phyloP scores from a whole-genome alignment of 106 monocot genomes.

The Amphibolis antarctica region DNA sequence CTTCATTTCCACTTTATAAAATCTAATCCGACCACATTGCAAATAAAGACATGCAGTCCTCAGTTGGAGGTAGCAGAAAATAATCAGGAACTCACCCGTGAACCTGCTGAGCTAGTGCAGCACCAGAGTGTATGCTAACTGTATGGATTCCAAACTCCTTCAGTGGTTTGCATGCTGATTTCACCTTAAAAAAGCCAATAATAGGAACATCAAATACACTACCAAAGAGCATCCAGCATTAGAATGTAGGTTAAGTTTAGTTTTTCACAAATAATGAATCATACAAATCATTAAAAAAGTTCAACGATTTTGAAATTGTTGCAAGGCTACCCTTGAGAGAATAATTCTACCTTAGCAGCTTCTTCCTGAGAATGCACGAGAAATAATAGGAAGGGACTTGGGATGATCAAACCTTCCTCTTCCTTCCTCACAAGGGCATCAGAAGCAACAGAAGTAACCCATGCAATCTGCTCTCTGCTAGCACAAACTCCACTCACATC shows the following conservation, averaged over 20 bases:
- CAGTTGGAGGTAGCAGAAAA: background rate
- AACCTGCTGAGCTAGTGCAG: conserved; percentile 59
- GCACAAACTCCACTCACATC: conserved; percentile 32
- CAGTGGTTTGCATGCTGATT: conserved; percentile 68
- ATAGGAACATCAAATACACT: background rate
- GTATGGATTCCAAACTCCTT: conserved; percentile 78
- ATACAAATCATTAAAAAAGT: too few species aligned
- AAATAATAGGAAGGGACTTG: conserved; percentile 58
- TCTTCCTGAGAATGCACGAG: conserved; percentile 64
- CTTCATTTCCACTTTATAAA: background rate
- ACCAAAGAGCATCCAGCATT: too few species aligned
- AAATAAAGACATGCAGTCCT: background rate
- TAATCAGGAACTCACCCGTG: conserved; percentile 40
- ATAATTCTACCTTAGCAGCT: conserved; percentile 46
- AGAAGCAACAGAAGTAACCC: conserved; percentile 57
- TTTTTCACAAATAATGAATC: too few species aligned
- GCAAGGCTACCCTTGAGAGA: background rate
- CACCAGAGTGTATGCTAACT: conserved; percentile 79
- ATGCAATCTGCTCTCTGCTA: conserved; percentile 60
- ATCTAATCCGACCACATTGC: background rate
- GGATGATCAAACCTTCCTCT: conserved; percentile 37
- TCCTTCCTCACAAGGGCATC: conserved; percentile 64
- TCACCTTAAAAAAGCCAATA: conserved; percentile 38
- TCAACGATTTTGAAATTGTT: too few species aligned
- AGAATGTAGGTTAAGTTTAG: background rate